phyloP scores from a whole-genome alignment of 805 yeast species.

The Maudiozyma serrabonitensis region DNA sequence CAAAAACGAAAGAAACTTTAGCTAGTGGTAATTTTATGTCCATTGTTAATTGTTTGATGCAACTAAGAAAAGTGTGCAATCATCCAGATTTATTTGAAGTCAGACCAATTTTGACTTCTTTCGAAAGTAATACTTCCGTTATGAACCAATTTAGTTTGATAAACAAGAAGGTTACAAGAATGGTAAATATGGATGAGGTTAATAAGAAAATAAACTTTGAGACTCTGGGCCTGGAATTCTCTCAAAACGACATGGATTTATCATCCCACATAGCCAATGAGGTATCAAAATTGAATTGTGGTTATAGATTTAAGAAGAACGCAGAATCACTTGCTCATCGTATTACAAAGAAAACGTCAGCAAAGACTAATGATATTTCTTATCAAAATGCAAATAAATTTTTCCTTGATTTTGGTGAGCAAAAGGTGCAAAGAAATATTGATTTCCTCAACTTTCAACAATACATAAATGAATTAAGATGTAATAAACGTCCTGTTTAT shows the following conservation, averaged over 20 bases:
- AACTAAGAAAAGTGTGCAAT: conserved; percentile 88
- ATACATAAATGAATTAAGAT: conserved; percentile 58
- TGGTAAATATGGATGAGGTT: conserved; percentile 2
- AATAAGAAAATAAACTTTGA: conserved; percentile 35
- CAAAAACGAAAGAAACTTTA: conserved; percentile 87
- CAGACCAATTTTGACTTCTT: conserved; percentile 86
- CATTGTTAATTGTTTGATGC: conserved; percentile 96
- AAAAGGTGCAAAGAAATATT: conserved; percentile 42
- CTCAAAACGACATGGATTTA: conserved; percentile 34
- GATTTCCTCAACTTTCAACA: conserved; percentile 45
- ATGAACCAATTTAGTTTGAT: conserved; percentile 37
- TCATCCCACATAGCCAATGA: conserved; percentile 40
- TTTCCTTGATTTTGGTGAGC: conserved; percentile 46
- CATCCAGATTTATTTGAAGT: conserved; percentile 96
- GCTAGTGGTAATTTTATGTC: conserved; percentile 92
- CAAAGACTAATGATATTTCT: conserved; percentile 5
- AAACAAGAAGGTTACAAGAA: conserved; percentile 33
- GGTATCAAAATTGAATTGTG: conserved; percentile 38
- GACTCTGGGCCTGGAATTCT: conserved; percentile 53
- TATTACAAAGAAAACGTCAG: conserved; percentile 5
- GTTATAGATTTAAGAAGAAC: conserved; percentile 36
- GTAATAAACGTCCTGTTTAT: conserved; percentile 55
- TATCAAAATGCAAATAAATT: conserved; percentile 42
- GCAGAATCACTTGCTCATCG: conserved; percentile 33
- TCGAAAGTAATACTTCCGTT: conserved; percentile 62